phyloP scores from a whole-genome alignment of 192 early-diverging fungal species.

The Gryganskiella cystojenkinii region DNA sequence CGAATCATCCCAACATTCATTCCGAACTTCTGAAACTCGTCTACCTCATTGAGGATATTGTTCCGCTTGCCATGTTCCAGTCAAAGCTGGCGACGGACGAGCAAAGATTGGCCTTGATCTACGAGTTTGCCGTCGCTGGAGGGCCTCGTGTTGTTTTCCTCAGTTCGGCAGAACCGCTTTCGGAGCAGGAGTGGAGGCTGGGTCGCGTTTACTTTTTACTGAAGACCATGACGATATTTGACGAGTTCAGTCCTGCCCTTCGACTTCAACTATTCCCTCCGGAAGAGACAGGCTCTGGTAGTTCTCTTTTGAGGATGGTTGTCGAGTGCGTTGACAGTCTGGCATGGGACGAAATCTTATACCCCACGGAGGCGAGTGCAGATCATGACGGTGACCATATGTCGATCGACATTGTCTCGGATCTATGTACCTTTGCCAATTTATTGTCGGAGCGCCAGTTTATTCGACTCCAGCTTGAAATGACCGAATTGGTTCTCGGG shows the following conservation, averaged over 20 bases:
- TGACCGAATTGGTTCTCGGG: slow-evolving; percentile 23
- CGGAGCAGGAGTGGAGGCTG: slow-evolving; percentile 33
- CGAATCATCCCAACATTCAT: slow-evolving; percentile 13
- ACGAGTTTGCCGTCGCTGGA: slow-evolving; percentile 11
- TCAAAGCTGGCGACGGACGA: slow-evolving; percentile 5
- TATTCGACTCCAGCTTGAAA: slow-evolving; percentile 25
- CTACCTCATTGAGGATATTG: slow-evolving; percentile 13
- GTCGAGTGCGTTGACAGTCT: slow-evolving; percentile 8
- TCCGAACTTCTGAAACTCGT: slow-evolving; percentile 27
- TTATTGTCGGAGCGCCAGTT: slow-evolving; percentile 27
- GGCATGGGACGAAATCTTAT: slow-evolving; percentile 6
- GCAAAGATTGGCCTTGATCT: slow-evolving; percentile 3
- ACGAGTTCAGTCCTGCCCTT: slow-evolving; percentile 17
- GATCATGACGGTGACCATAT: slow-evolving; percentile 13
- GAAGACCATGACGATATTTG: slow-evolving; percentile 21
- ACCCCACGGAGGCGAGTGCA: background rate
- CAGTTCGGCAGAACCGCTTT: background rate
- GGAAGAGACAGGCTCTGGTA: background rate
- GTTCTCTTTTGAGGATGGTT: slow-evolving; percentile 7
- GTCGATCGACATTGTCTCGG: slow-evolving; percentile 16
- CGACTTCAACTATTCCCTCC: slow-evolving; percentile 36
- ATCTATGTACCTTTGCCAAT: slow-evolving; percentile 20
- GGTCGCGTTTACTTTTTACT: slow-evolving; percentile 31
- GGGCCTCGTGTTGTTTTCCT: slow-evolving; percentile 14
- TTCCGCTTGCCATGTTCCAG: slow-evolving; percentile 5